phyloP scores from a whole-genome alignment of 176 grass and related monocot genomes.

The Carex pumila region DNA sequence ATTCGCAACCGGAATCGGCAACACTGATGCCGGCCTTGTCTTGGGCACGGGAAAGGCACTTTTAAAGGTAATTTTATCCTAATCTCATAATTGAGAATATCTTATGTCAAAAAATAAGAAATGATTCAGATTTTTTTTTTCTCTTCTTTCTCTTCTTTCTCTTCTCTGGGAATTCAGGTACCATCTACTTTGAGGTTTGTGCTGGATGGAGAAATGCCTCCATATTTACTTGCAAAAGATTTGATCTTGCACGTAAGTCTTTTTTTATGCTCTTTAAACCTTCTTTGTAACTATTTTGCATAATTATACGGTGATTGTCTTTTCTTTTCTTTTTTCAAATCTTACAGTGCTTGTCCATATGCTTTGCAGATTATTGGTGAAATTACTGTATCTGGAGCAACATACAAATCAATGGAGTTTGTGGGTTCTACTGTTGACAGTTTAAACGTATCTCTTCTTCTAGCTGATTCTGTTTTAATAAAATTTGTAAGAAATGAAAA shows the following conservation, averaged over 20 bases:
- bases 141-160: too few species aligned
- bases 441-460: constrained; percentile 44
- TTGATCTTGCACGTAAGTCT: constrained; percentile 90
- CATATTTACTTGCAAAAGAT: constrained; percentile 92
- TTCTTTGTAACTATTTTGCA: background rate
- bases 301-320: background rate
- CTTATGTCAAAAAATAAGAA: background rate
- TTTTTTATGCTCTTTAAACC: background rate
- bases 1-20: constrained; percentile 94
- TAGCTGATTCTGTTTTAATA: constrained; percentile 29
- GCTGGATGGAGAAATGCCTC: constrained; percentile 91
- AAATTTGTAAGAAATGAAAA: background rate
- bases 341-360: background rate
- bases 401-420: constrained; percentile 53
- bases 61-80: constrained; percentile 50
- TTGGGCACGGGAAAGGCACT: constrained; percentile 86
- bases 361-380: constrained; percentile 71
- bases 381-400: constrained; percentile 77
- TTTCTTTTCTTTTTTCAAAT: background rate
- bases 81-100: background rate
- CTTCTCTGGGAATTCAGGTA: constrained; percentile 44
- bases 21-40: constrained; percentile 89
- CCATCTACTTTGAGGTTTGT: constrained; percentile 74
- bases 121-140: too few species aligned
- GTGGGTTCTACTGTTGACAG: constrained; percentile 25